These are phyloP conservation scores for Verticillium nonalfalfae DNA, from an alignment of 2,329 filamentous ascomycete genomes.

Conservation along the genomic window DNA sequence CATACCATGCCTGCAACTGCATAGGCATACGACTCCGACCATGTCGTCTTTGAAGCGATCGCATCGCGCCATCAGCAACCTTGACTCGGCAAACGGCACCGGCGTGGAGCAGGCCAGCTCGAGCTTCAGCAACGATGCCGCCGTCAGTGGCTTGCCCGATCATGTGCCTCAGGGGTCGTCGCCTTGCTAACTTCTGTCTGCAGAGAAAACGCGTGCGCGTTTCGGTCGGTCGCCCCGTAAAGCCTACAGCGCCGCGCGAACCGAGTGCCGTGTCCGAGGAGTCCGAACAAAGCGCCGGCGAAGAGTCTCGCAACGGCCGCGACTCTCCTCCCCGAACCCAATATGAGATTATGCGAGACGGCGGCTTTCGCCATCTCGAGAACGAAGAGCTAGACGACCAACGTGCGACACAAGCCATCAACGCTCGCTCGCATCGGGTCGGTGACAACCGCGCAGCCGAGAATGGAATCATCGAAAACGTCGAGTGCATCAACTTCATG, in stretches of 20 bases:
- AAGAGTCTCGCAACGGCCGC: conserved; percentile 16
- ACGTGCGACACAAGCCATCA: conserved; percentile 58
- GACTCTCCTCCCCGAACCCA: conserved; percentile 45
- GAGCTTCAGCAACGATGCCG: conserved; percentile 26
- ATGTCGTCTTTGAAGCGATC: conserved; percentile 35
- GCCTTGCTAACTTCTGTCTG: not conserved
- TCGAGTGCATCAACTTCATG: conserved; percentile 93
- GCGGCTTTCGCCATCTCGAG: conserved; percentile 50
- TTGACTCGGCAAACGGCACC: conserved; percentile 25
- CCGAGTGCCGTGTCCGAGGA: conserved; percentile 18
- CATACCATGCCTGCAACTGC: not conserved
- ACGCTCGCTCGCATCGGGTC: conserved; percentile 38
- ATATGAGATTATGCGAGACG: conserved; percentile 56
- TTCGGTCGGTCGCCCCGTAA: conserved; percentile 16
- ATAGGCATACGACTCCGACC: not conserved
- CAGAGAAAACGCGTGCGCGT: conserved; percentile 27
- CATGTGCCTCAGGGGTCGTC: not conserved
- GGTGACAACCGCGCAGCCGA: conserved; percentile 71
- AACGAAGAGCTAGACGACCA: conserved; percentile 54
- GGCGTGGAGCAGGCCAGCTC: conserved; percentile 34
- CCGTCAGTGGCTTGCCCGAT: conserved; percentile 23
- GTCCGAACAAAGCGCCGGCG: conserved; percentile 19
- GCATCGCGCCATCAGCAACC: conserved; percentile 25
- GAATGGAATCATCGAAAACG: conserved; percentile 80
- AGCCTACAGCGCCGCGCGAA: conserved; percentile 5